Evolutionary conservation across 768 basidiomycete genomes (phyloP).

Genomic region (Rubroboletus satanas): DNA sequence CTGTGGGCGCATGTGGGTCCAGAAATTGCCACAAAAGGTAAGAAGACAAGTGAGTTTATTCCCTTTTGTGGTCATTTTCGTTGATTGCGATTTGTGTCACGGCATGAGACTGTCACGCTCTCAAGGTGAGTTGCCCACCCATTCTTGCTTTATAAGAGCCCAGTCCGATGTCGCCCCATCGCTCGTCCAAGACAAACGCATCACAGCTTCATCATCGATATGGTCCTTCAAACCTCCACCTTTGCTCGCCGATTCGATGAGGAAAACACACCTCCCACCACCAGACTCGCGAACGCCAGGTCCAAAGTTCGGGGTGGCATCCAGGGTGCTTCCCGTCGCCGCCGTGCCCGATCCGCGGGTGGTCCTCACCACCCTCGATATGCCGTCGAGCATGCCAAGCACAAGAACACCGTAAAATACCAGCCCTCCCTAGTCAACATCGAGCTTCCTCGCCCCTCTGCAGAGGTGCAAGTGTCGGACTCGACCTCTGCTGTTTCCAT

Average conservation of each 20-base stretch:
- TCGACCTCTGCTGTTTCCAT: constrained; percentile 5
- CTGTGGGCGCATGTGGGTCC: constrained; percentile 30
- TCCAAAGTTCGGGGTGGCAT: constrained; percentile 27
- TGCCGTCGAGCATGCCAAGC: constrained; percentile 38
- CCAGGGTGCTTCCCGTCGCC: constrained; percentile 35
- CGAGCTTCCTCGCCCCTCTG: constrained; percentile 22
- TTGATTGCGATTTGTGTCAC: constrained; percentile 33
- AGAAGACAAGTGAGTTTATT: background rate
- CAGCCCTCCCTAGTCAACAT: constrained; percentile 27
- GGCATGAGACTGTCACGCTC: constrained; percentile 26
- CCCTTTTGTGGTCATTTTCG: constrained; percentile 21
- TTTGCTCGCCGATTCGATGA: constrained; percentile 22
- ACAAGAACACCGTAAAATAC: constrained; percentile 20
- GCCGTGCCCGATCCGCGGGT: constrained; percentile 36
- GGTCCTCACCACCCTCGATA: constrained; percentile 31
- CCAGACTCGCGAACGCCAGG: constrained; percentile 3
- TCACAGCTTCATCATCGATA: background rate
- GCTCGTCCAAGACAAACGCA: background rate
- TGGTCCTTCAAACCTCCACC: constrained; percentile 28
- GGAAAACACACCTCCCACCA: constrained; percentile 35
- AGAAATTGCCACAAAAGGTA: constrained; percentile 23
- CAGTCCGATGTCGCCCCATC: constrained; percentile 2
- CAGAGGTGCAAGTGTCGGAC: constrained; percentile 4
- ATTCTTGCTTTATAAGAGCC: constrained; percentile 25
- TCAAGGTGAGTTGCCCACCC: constrained; percentile 6